These are phyloP conservation scores for Trebouxia sp. DNA, from an alignment of 139 green algal genomes.

Conservation along the genomic window DNA sequence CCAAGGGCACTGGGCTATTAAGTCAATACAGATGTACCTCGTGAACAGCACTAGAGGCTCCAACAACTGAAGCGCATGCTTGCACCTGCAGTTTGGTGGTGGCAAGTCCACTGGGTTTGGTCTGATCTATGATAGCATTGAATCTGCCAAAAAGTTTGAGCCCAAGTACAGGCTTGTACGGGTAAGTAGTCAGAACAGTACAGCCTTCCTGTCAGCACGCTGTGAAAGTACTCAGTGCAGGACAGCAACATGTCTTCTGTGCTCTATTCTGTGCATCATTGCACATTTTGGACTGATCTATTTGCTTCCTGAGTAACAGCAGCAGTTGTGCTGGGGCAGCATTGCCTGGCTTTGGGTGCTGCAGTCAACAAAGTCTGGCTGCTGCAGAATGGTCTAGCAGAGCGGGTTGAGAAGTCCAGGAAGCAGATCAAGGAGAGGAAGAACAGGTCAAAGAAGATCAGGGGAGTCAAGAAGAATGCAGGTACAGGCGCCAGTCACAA, in stretches of 20 bases:
- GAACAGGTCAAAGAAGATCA: conserved; percentile 94
- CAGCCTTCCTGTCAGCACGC: neutral
- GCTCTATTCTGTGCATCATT: neutral
- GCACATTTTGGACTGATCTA: too few relatives aligned
- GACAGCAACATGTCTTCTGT: neutral
- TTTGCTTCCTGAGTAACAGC: too few relatives aligned
- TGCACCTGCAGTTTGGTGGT: conserved; percentile 95
- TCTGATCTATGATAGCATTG: conserved; percentile 97
- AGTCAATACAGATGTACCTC: too few relatives aligned
- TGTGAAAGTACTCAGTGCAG: neutral
- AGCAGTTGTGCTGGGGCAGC: neutral
- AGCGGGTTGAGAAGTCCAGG: conserved; percentile 83
- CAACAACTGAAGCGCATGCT: too few relatives aligned
- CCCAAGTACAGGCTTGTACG: conserved; percentile 94
- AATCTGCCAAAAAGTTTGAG: conserved; percentile 97
- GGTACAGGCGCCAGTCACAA: neutral
- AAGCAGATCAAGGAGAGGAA: conserved; percentile 99
- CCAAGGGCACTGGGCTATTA: neutral
- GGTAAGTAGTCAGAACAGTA: conserved; percentile 43
- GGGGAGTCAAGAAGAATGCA: conserved; percentile 90
- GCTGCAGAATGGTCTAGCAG: conserved; percentile 81
- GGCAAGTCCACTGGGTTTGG: conserved; percentile 99
- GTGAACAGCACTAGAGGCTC: too few relatives aligned
- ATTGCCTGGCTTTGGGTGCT: neutral
- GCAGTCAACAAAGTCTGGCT: neutral